Percentiles rank a stretch among this genome's conserved stretches.
phyloP scores from a whole-genome alignment of 2,329 filamentous ascomycete species.

The Cladosporium halotolerans region DNA sequence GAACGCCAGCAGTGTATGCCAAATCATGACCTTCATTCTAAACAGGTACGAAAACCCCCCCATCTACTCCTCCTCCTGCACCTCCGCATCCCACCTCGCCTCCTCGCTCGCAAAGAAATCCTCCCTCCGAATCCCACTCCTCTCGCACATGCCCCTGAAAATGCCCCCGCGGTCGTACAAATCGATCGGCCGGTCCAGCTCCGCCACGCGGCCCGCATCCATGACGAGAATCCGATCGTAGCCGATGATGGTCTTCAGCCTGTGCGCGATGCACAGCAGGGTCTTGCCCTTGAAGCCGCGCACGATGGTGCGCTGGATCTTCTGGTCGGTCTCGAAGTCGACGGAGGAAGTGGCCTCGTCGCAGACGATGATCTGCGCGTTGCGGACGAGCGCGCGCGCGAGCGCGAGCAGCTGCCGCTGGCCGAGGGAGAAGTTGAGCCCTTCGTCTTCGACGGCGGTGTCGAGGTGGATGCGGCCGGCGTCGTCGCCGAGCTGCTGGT shows the following conservation, averaged over 20 bases:
- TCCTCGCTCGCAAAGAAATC: constrained; percentile 38
- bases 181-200: constrained; percentile 69
- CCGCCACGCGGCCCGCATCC: constrained; percentile 81
- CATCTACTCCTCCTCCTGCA: not conserved
- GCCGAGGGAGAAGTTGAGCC: constrained; percentile 89
- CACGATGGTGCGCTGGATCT: constrained; percentile 86
- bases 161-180: constrained; percentile 72
- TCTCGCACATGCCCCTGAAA: constrained; percentile 84
- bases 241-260: constrained; percentile 80
- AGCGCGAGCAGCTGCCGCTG: constrained; percentile 95
- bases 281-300: constrained; percentile 80
- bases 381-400: constrained; percentile 79
- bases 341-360: constrained; percentile 92
- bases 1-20: too few species aligned
- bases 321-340: constrained; percentile 93
- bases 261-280: constrained; percentile 84
- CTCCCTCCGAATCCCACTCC: constrained; percentile 63
- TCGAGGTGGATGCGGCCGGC: constrained; percentile 73
- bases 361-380: constrained; percentile 87
- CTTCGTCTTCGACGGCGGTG: constrained; percentile 82
- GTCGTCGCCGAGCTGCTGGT: constrained; percentile 39
- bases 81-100: constrained; percentile 14
- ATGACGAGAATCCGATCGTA: constrained; percentile 97
- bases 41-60: not conserved
- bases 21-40: too few species aligned